Evolutionary conservation across 129 eudicot species (phyloP), one percentile per base, ranked within the genome.

Genomic region (Helianthus tuberosus): DNA sequence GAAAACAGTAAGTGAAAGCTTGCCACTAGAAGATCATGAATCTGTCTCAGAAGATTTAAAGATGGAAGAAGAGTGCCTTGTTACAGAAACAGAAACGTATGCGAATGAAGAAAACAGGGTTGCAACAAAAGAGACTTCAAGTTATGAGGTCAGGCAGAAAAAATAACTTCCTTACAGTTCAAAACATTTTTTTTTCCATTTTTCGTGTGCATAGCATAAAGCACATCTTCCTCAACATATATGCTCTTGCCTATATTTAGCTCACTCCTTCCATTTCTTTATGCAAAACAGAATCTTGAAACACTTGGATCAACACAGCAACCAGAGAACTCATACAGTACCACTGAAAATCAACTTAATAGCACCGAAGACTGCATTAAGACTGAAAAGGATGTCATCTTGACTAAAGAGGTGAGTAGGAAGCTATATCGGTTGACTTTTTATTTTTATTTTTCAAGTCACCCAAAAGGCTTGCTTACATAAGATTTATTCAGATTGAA

Each of bases 321-420:
- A 62, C 51, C 39, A 11, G 71, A 74, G 54, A 52, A 74, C 41
- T 74, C 52, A 36, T 1, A 50, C 43, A 50, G 54, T 6, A 51
- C 36, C 55, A 59, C 66, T 36, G 77, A 27, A 58, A 60, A 39
- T 58, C 65, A 74, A 11, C 23, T 48, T 59, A 67, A 14, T 39
- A 67, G 65, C 48, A 44, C 49, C 32, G 66, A 68, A 43, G 68
- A 43, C 71, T 8, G 68, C 67, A 12, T 49, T 75, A 76, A 75
- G 66, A 68, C 13, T 47, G 54, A 62, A 43, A 75, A 61, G 11
- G 74, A 73, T 75, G 77, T 25, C 65, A 64, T 80, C 61, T 62
- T 80, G 63, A 43, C 54, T 36, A 43, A 81, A 71, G 81, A 81
- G 75, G 81, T 81, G 50, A 70, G 77, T 71, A 57, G 49, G 1